Evolutionary conservation across 805 yeast genomes (phyloP).

Genomic region (Ascoidea rubescens): DNA sequence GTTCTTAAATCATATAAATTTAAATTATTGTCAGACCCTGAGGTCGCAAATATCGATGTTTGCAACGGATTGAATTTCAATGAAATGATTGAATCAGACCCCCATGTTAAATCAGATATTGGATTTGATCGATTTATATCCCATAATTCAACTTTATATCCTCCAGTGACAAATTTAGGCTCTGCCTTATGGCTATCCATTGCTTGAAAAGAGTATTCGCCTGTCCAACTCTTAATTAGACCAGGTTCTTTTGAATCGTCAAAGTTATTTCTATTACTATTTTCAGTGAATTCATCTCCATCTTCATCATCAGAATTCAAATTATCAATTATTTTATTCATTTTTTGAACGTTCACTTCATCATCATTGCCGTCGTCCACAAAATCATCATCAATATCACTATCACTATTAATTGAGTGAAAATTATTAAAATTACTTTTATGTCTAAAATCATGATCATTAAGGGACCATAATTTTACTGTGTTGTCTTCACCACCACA

Average conservation of each 20-base stretch:
- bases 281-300: constrained; percentile 15
- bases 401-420: neutral
- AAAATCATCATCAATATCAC: constrained; percentile 3
- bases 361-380: constrained; percentile 6
- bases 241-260: constrained; percentile 28
- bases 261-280: constrained; percentile 19
- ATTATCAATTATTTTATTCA: neutral
- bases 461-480: constrained; percentile 78
- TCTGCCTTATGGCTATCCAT: constrained; percentile 77
- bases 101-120: constrained; percentile 77
- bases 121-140: constrained; percentile 72
- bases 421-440: constrained; percentile 2
- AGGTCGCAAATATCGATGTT: constrained; percentile 75
- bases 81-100: constrained; percentile 76
- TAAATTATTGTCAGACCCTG: constrained; percentile 83
- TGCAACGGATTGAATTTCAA: constrained; percentile 87
- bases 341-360: neutral
- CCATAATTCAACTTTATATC: constrained; percentile 87
- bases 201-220: constrained; percentile 73
- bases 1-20: constrained; percentile 87
- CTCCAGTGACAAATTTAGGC: constrained; percentile 77
- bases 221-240: constrained; percentile 63
- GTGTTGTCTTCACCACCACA: constrained; percentile 80
- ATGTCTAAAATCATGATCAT: constrained; percentile 31
- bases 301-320: neutral